These are phyloP conservation scores for Phoenix roebelenii DNA, from an alignment of 176 grass and related monocot genomes.

Conservation along the genomic window DNA sequence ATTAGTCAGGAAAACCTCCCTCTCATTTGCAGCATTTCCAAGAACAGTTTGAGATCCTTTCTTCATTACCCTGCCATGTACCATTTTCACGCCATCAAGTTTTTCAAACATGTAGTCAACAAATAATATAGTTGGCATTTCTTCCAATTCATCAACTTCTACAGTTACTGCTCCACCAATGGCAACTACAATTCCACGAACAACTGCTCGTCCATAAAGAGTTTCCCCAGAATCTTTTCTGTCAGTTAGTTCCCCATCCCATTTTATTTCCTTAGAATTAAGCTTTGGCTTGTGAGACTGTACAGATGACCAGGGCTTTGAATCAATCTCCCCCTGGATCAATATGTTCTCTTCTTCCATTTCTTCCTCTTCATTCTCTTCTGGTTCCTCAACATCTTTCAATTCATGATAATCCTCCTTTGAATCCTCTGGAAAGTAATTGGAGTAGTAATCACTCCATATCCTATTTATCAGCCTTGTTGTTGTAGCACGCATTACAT, in stretches of 20 bases:
- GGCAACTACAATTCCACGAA: conserved; percentile 43
- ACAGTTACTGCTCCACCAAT: conserved; percentile 39
- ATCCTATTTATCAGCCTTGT: conserved; percentile 59
- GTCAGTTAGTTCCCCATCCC: conserved; percentile 31
- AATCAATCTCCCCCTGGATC: conserved; percentile 15
- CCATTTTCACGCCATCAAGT: conserved; percentile 55
- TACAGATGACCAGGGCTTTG: conserved; percentile 18
- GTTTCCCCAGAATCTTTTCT: conserved; percentile 39
- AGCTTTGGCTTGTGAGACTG: conserved; percentile 24
- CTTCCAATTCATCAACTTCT: conserved; percentile 59
- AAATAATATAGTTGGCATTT: conserved; percentile 44
- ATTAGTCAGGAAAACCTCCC: conserved; percentile 79
- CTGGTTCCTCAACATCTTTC: conserved; percentile 52
- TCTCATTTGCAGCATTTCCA: conserved; percentile 92
- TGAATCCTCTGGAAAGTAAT: conserved; percentile 49
- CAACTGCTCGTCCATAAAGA: conserved; percentile 46
- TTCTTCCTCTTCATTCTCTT: conserved; percentile 62
- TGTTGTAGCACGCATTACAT: conserved; percentile 78
- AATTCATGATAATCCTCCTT: conserved; percentile 27
- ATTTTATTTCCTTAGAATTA: conserved; percentile 22
- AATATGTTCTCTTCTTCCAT: conserved; percentile 35
- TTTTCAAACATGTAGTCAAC: conserved; percentile 92
- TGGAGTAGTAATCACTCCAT: conserved; percentile 58
- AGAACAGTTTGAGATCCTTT: conserved; percentile 75
- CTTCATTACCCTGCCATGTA: conserved; percentile 69